Base-by-base conservation (phyloP, 202 grass and related monocot species). In the Hordeum pubiflorum region DNA sequence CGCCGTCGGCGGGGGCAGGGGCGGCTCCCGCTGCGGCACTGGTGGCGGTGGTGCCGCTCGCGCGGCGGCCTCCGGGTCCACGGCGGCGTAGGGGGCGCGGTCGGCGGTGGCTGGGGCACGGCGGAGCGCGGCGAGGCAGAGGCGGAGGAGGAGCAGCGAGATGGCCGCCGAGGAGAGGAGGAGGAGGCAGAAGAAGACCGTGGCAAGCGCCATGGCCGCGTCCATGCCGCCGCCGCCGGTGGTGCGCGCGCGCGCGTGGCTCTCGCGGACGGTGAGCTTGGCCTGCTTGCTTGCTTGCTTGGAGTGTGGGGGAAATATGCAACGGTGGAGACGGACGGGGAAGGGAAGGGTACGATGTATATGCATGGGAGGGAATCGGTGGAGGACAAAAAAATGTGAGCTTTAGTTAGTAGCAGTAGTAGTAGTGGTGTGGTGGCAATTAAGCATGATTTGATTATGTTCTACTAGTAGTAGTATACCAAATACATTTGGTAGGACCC, bases 121-220 rank as follows among this genome's bases (percentile, higher is more conserved):
- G 21, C 65, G 78, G 59, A 66, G 26, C 58, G 66, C 24, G 13
- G 72, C 41, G 20, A 63, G 9, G 72, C 33, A 74, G 81, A 41
- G 50, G 58, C 58, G 59, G 54, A 81, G 17, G 78, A 89, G 83
- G 52, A 89, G 39, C 23, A 69, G 18, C 50, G 54, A 18, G 79
- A 82, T 71, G 85, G 57, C 76, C 46, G 44, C 76, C 36, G 81
- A 77, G 84, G 55, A 2, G 64, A 86, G 54, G 21, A 90, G 34
- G 71, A 90, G 76, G 37, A 84, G 5, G 84, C 36, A 64, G 77
- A 83, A 56, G 71, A 87, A 77, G 84, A 78, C 9, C 63, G 83
- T 2, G 71, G 84, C 84, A 56, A 87, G 76, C 33, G 44, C 84
- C 84, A 87, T 63, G 84, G 81, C 63, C 23, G 77, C 34, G 21